A percentile compares a stretch with the other conserved stretches of the same genome.
Conservation (phyloP, 2,329 filamentous ascomycete genomes). For the Hypoxylon sp. region DNA sequence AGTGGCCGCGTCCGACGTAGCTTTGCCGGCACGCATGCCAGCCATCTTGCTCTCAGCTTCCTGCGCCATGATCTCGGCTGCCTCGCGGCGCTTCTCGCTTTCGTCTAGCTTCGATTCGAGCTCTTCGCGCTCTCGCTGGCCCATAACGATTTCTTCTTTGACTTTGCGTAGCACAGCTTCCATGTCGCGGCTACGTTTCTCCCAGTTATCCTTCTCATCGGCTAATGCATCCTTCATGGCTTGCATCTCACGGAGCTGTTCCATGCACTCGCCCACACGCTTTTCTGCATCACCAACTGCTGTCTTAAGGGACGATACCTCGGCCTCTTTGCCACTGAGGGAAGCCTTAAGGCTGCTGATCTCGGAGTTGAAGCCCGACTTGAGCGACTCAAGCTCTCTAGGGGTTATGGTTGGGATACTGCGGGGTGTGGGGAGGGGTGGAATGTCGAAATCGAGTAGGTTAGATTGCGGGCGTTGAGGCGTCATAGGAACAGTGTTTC, state of each 20-base stretch:
- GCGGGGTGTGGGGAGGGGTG: constrained; percentile 91
- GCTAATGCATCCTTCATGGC: constrained; percentile 78
- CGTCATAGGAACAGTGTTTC: constrained; percentile 57
- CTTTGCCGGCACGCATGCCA: constrained; percentile 76
- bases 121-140: constrained; percentile 85
- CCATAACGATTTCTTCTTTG: constrained; percentile 83
- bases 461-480: constrained; percentile 73
- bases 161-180: constrained; percentile 84
- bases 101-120: constrained; percentile 83
- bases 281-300: constrained; percentile 93
- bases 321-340: constrained; percentile 91
- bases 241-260: constrained; percentile 85
- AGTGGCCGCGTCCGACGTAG: constrained; percentile 57
- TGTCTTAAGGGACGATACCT: constrained; percentile 87
- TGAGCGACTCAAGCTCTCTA: constrained; percentile 91
- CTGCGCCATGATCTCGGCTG: constrained; percentile 81
- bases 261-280: constrained; percentile 87
- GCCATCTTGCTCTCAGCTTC: constrained; percentile 84
- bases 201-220: constrained; percentile 85
- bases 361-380: constrained; percentile 90
- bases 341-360: constrained; percentile 95
- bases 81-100: constrained; percentile 79
- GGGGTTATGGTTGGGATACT: constrained; percentile 93
- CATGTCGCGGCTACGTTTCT: constrained; percentile 87
- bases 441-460: constrained; percentile 91